Percentiles rank a stretch among this genome's conserved stretches.
Evolutionary conservation across 768 basidiomycete species (phyloP).

Genomic region (Lepiota subincarnata): DNA sequence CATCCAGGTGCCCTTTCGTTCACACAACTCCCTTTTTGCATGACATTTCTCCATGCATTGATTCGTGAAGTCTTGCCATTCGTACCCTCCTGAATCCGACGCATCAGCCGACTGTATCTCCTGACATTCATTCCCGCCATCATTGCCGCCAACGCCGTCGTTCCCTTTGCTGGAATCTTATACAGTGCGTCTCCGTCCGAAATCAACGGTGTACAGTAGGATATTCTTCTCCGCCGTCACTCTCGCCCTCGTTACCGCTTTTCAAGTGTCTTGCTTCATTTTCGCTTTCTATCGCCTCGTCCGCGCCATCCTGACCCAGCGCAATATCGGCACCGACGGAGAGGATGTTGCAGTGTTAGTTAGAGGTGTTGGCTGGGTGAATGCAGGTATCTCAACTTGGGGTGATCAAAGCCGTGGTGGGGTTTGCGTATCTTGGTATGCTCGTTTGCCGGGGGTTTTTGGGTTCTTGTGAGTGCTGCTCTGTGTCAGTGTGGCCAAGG

Average conservation of each 20-base stretch:
- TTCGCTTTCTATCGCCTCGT: conserved; percentile 57
- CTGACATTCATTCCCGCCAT: conserved; percentile 53
- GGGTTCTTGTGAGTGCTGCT: conserved; percentile 51
- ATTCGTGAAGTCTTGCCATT: conserved; percentile 46
- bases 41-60: conserved; percentile 57
- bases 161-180: conserved; percentile 59
- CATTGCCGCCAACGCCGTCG: conserved; percentile 51
- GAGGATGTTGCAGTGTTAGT: conserved; percentile 47
- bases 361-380: conserved; percentile 64
- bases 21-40: conserved; percentile 62
- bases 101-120: conserved; percentile 40
- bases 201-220: conserved; percentile 28
- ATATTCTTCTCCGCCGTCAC: conserved; percentile 56
- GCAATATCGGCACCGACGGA: conserved; percentile 42
- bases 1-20: conserved; percentile 53
- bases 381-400: conserved; percentile 58
- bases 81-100: conserved; percentile 48
- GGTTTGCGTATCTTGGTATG: conserved; percentile 52
- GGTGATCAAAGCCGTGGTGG: conserved; percentile 58
- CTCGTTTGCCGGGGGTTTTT: conserved; percentile 52
- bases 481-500: conserved; percentile 61
- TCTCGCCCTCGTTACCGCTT: conserved; percentile 53
- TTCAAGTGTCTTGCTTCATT: conserved; percentile 55
- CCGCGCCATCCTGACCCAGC: conserved; percentile 45
- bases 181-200: conserved; percentile 43